These are phyloP conservation scores for Trichoderma koningii DNA, from an alignment of 2,329 filamentous ascomycete species.

Conservation along the genomic window DNA sequence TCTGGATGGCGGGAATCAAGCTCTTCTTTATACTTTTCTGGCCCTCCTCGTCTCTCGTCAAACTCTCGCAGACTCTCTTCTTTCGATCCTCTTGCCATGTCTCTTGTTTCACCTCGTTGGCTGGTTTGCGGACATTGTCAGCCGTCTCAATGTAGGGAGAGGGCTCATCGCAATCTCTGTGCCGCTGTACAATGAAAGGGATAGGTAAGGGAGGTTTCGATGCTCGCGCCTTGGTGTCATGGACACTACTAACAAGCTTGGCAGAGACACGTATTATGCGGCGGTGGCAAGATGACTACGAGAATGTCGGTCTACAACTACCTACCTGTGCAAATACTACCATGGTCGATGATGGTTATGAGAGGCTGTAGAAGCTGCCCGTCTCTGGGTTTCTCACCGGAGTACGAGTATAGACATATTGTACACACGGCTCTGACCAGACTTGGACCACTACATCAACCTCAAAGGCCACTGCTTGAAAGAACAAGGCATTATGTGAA, in stretches of 20 bases:
- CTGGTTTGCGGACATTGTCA: not conserved
- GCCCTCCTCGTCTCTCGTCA: not conserved
- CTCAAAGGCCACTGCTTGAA: too few relatives aligned
- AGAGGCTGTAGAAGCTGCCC: not conserved
- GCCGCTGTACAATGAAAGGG: constrained; percentile 8
- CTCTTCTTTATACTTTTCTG: not conserved
- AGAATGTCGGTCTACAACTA: not conserved
- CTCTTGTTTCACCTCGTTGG: not conserved
- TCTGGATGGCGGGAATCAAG: not conserved
- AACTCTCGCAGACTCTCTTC: not conserved
- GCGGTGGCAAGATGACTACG: not conserved
- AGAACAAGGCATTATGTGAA: not conserved
- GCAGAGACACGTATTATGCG: not conserved
- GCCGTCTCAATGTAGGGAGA: constrained; percentile 2
- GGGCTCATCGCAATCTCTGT: constrained; percentile 14
- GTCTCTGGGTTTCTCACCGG: too few relatives aligned
- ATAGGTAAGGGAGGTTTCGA: constrained; percentile 15
- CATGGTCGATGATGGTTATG: not conserved
- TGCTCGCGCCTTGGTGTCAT: not conserved
- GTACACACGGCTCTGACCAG: too few relatives aligned
- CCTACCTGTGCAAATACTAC: too few relatives aligned
- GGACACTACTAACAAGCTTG: too few relatives aligned
- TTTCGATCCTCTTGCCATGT: not conserved
- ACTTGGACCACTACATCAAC: too few relatives aligned
- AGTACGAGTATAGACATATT: too few relatives aligned